Evolutionary conservation across 2,329 filamentous ascomycete species (phyloP), one percentile per base, ranked within the genome.

Genomic region (Aspergillus intermedius): DNA sequence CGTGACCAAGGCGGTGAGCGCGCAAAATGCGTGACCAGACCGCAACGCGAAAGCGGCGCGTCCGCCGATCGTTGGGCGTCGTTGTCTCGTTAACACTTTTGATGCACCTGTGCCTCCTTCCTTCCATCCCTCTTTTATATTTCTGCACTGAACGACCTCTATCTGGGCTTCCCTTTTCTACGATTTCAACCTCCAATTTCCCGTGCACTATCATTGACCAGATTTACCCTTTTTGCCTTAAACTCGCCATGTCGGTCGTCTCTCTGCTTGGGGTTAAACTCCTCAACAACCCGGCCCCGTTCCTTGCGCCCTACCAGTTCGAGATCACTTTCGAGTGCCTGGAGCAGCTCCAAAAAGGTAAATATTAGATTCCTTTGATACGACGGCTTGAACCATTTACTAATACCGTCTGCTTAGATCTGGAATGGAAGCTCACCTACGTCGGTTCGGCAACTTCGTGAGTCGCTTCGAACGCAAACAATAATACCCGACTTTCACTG

Each of bases 371-470:
- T n/a, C 5, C 4, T 21, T 12, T 40, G 15, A 7, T 12, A 21
- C 25, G 9, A n/a, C n/a, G 19, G 23, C 30, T 28, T 8, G 17
- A 7, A 28, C 19, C 13, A 15, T 22, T 28, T 21, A 21, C 52
- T 61, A 49, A 61, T 56, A 66, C 17, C 41, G 44, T 45, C 41
- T 46, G 40, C 34, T 30, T 62, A 95, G 93, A 98, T 74, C 84
- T 98, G 53, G 93, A 98, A 74, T 98, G 93, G 93, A 98, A 98
- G 74, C 79, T 98, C 63, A 98, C 90, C 69, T 98, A 98, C 63
- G 93, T 98, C 66, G 94, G 93, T 64, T 98, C 93, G 60, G 93
- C 94, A 55, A 97, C 91, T 49, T 95, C 89, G 87, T 95, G 78
- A 77, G 87, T 79, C 58, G 13, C 47, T 42, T 2, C 17, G 19